Conservation (phyloP, 306 rosid genomes). For the Acacia crassicarpa region DNA sequence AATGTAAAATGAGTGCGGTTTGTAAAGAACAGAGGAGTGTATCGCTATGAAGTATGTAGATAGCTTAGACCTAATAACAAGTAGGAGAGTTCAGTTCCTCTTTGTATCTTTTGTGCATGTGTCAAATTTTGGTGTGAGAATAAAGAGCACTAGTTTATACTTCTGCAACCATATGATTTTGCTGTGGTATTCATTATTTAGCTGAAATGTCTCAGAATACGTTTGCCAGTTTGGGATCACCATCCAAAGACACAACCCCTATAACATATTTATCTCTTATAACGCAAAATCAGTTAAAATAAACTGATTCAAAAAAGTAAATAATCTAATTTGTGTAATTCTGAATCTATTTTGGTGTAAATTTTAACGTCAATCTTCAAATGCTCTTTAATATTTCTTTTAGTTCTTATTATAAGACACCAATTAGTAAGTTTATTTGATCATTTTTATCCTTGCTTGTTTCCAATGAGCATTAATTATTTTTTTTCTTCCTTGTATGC, state of each 20-base stretch:
- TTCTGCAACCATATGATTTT: background rate
- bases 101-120: conserved; percentile 23
- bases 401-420: too few relatives aligned
- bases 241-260: too few relatives aligned
- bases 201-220: too few relatives aligned
- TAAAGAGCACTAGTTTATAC: background rate
- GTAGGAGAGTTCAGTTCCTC: background rate
- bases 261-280: background rate
- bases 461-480: too few relatives aligned
- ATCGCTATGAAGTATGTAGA: background rate
- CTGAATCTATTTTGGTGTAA: background rate
- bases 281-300: too few relatives aligned
- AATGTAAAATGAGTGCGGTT: background rate
- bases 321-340: background rate
- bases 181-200: background rate
- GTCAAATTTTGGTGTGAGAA: conserved; percentile 39
- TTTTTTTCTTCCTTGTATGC: too few relatives aligned
- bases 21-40: background rate
- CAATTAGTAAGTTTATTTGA: too few relatives aligned
- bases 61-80: conserved; percentile 23
- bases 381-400: background rate
- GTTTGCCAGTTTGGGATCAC: too few relatives aligned
- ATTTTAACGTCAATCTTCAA: background rate
- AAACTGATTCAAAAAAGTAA: too few relatives aligned
- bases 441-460: too few relatives aligned